A percentile compares a stretch with the other conserved stretches of the same genome.
Conservation (phyloP, 176 grass and related monocot genomes). For the Cymbopogon citratus region DNA sequence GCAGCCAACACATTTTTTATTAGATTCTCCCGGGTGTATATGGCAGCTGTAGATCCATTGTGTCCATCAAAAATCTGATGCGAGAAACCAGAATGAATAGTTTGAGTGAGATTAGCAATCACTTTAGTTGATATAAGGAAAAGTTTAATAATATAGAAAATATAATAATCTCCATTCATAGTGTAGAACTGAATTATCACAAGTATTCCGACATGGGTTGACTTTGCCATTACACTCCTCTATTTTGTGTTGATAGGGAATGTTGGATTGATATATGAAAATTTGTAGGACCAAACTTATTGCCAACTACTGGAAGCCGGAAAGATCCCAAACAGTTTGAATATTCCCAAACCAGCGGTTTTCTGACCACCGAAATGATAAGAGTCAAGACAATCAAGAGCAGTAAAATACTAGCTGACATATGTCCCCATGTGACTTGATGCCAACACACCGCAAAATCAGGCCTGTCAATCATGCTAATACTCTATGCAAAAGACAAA, state of each 20-base stretch:
- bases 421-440: conserved; percentile 46
- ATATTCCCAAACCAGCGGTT: conserved; percentile 35
- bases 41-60: conserved; percentile 79
- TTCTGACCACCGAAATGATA: conserved; percentile 32
- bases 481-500: conserved; percentile 37
- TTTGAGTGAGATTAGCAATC: conserved; percentile 32
- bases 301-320: conserved; percentile 20
- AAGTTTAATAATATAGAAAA: conserved; percentile 1
- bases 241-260: neutral
- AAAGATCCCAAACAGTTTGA: conserved; percentile 21
- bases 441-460: conserved; percentile 31
- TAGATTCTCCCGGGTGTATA: conserved; percentile 82
- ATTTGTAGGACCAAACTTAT: neutral
- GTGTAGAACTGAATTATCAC: conserved; percentile 15
- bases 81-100: conserved; percentile 31
- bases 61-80: conserved; percentile 90
- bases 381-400: conserved; percentile 13
- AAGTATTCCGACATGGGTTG: conserved; percentile 7
- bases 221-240: neutral
- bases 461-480: conserved; percentile 28
- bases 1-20: conserved; percentile 69
- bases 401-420: conserved; percentile 43
- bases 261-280: conserved; percentile 20
- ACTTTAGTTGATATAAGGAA: conserved; percentile 15
- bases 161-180: neutral